Base-by-base conservation (phyloP, 1,139 yeast species). In the Cylindricascospora bacillispora region DNA sequence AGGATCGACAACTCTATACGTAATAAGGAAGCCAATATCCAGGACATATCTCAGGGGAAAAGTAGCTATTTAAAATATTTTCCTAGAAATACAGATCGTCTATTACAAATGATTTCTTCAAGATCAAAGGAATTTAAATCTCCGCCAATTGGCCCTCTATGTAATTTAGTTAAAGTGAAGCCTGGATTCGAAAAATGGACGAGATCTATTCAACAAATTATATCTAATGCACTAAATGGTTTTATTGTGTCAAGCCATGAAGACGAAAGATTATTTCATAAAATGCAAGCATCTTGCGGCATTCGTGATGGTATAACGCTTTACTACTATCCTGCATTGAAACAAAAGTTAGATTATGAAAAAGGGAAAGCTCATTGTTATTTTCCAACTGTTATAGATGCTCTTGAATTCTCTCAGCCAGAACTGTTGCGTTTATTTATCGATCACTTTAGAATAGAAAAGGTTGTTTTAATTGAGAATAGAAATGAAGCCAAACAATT, bases 131-230 rank as follows among this genome's bases (percentile, higher is more conserved):
- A 49, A 15, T 58, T 80, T 64, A 62, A 59, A 13, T 40, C 49
- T 2, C 46, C 43, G 14, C 93, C 93, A 0, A 52, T 80, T n/a
- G 98, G 98, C 0, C 99, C 99, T 0, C 36, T 86, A 1, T 97
- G 95, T 0, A 44, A 63, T 6, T 60, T 60, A 35, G 62, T 85
- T 3, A 62, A 68, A 6, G 59, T 89, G 11, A 79, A 72, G 40
- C 50, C 56, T 2, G 71, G 65, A 13, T 69, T 57, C 40, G 57
- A 62, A n/a, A 53, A 63, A 24, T 86, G 86, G 86, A 58, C 67
- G 5, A 65, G 65, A 13, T 51, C 80, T 3, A 51, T 89, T 10
- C 92, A 82, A 43, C 52, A 69, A 0, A 49, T 62, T 11, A 40
- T 75, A 24, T 61, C 63, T 3, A 56, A 60, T 11, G 54, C 70